phyloP scores from a whole-genome alignment of 2,329 filamentous ascomycete species.

The Sporothrix luriei region DNA sequence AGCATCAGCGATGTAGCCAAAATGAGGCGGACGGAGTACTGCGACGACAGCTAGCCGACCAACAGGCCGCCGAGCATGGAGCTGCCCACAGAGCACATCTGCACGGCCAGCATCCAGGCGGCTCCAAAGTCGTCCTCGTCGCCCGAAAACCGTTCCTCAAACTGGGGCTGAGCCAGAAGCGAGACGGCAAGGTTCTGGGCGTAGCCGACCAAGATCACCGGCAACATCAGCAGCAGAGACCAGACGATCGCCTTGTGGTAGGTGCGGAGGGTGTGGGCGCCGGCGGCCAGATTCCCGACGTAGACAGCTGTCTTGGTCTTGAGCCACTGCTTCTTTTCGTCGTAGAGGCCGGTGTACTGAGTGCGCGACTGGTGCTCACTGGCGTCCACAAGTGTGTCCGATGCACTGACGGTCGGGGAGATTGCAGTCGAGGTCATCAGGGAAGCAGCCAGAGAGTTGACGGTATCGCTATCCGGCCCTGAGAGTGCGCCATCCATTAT shows the following conservation, averaged over 20 bases:
- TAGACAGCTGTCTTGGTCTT: conserved; percentile 6
- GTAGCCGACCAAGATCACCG: conserved; percentile 37
- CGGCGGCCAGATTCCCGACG: background rate
- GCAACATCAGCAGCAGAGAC: conserved; percentile 36
- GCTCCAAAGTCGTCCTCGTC: conserved; percentile 33
- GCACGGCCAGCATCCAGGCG: conserved; percentile 36
- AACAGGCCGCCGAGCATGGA: conserved; percentile 35
- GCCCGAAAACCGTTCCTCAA: conserved; percentile 39
- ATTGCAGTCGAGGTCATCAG: background rate
- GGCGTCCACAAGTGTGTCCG: background rate
- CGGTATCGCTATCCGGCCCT: background rate
- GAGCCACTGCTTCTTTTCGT: conserved; percentile 17
- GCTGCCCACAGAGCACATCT: conserved; percentile 36
- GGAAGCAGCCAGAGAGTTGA: background rate
- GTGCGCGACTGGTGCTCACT: background rate
- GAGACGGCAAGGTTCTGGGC: conserved; percentile 36
- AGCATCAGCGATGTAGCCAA: conserved; percentile 30
- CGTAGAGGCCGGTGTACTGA: background rate
- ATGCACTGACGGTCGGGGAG: background rate
- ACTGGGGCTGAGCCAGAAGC: conserved; percentile 38
- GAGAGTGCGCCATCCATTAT: conserved; percentile 21
- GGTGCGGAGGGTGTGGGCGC: conserved; percentile 12
- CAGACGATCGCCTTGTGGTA: conserved; percentile 34
- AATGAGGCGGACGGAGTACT: conserved; percentile 29
- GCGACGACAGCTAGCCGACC: conserved; percentile 36